Evolutionary conservation across 331 rosid genomes (phyloP), one percentile per base, ranked within the genome.

Genomic region (Pyracantha coccinea): DNA sequence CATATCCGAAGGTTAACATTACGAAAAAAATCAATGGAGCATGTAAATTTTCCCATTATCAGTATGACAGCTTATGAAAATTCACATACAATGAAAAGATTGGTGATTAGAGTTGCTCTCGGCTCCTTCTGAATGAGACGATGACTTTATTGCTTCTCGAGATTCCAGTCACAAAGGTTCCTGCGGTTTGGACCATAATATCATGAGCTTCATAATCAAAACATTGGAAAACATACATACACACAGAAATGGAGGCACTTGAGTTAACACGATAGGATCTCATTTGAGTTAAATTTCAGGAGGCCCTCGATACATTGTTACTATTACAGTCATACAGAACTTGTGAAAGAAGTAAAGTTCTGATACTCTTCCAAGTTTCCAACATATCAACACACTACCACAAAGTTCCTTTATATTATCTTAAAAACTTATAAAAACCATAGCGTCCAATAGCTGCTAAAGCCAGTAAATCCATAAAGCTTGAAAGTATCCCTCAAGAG

Each of bases 81-180:
- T 77, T 77, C 58, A 68, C 84, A 85, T 61, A 69, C 79, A 83
- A 68, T 6, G 45, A 71, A 53, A 66, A 33, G 31, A 70, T 75
- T 72, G 53, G 64, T 32, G 69, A 79, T 19, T 55, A 65, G 28
- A 16, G 72, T 24, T 72, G 76, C 57, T 66, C 58, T 11, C 25
- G 29, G 76, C 71, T 84, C 77, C 89, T 85, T 75, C 71, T n/a
- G 69, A 63, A 61, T 71, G 77, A 27, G 71, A 24, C 47, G 47
- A 13, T 28, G 69, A 64, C 75, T 83, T 89, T 86, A 90, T 90
- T 88, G 71, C 76, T 85, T 68, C 76, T 79, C 79, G 59, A 66
- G 76, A 76, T 65, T 75, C 79, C 79, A 66, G 66, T 31, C 57
- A 31, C 65, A 71, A 82, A 84, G 70, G 76, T 63, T 77, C 88